Conservation (phyloP, 2,329 filamentous ascomycete species). For the Apiospora marii region DNA sequence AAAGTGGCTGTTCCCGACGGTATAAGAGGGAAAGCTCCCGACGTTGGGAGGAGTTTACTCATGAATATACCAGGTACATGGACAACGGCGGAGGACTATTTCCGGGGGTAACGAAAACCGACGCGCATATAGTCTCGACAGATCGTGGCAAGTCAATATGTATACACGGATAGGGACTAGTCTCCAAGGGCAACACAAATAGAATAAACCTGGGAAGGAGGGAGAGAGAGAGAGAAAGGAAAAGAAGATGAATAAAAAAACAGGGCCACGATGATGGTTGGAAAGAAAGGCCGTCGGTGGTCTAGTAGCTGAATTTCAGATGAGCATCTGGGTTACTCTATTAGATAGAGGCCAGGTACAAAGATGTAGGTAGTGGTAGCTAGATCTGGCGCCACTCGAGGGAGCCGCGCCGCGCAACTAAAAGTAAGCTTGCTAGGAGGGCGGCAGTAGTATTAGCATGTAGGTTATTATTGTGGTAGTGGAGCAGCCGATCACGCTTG, state of each 20-base stretch:
- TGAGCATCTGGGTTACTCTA: not conserved
- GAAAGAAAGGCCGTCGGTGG: not conserved
- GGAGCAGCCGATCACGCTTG: conserved; percentile 15
- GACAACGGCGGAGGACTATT: not conserved
- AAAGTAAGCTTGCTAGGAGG: conserved; percentile 4
- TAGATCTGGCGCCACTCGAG: conserved; percentile 19
- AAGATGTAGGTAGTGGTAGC: not conserved
- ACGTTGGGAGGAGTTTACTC: not conserved
- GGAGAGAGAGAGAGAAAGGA: not conserved
- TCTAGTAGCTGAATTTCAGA: conserved; percentile 10
- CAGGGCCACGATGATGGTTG: conserved; percentile 14
- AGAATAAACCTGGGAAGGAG: not conserved
- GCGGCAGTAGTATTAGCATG: not conserved
- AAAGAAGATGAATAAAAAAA: not conserved
- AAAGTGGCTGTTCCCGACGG: not conserved
- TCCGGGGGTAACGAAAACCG: not conserved
- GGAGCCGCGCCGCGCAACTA: conserved; percentile 17
- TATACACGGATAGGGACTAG: not conserved
- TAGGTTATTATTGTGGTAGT: not conserved
- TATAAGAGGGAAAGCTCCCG: conserved; percentile 8
- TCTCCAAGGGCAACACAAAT: not conserved
- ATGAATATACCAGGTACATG: not conserved
- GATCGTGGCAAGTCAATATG: not conserved
- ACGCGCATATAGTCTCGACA: not conserved
- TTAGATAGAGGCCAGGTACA: not conserved